Conservation (phyloP, 2,329 filamentous ascomycete genomes). For the Penicillium olsonii region DNA sequence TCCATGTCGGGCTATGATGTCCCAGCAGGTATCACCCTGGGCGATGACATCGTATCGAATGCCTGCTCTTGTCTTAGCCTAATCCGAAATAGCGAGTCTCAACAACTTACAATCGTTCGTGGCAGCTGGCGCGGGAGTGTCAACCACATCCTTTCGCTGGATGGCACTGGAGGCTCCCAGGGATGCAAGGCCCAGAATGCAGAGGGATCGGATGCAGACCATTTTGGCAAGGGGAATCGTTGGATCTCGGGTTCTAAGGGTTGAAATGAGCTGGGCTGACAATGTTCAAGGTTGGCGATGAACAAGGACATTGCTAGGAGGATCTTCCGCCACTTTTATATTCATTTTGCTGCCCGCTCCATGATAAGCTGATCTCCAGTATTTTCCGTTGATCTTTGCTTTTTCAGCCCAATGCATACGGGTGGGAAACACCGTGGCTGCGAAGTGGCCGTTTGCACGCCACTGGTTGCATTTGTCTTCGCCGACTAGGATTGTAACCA, state of each 20-base stretch:
- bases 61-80: slow-evolving; percentile 12
- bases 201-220: slow-evolving; percentile 6
- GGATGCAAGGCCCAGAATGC: slow-evolving; percentile 3
- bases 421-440: not conserved
- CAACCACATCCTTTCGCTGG: not conserved
- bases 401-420: slow-evolving; percentile 2
- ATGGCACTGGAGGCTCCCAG: slow-evolving; percentile 1
- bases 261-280: not conserved
- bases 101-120: not conserved
- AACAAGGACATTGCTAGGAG: not conserved
- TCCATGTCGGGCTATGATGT: slow-evolving; percentile 18
- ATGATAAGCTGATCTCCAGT: not conserved
- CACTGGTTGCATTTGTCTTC: slow-evolving; percentile 10
- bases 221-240: not conserved
- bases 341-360: not conserved
- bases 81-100: too few relatives aligned
- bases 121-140: not conserved
- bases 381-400: not conserved
- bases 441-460: not conserved
- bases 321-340: not conserved
- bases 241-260: too few relatives aligned
- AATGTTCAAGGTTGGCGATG: not conserved
- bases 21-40: slow-evolving; percentile 26
- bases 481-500: slow-evolving; percentile 8
- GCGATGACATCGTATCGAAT: slow-evolving; percentile 17